These are phyloP conservation scores for Daedaleopsis sinensis DNA, from an alignment of 768 basidiomycete species.

Conservation along the genomic window DNA sequence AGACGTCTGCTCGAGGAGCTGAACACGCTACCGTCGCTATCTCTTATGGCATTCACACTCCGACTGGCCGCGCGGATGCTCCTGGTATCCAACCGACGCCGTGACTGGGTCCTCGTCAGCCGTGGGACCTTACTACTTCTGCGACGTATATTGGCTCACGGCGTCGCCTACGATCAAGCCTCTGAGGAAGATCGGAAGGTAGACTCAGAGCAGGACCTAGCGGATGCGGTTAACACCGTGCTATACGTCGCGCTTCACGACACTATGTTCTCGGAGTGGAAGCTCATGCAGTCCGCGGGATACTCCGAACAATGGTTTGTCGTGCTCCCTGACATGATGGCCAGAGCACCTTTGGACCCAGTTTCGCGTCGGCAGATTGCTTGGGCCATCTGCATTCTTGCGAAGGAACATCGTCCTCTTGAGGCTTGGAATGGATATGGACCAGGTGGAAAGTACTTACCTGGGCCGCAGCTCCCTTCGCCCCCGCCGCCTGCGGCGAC, in stretches of 20 bases:
- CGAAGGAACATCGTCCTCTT: background rate
- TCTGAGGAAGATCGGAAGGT: background rate
- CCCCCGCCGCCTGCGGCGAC: too few species aligned
- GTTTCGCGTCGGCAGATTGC: background rate
- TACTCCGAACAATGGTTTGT: background rate
- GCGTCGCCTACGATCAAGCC: background rate
- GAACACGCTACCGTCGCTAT: background rate
- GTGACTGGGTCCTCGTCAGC: background rate
- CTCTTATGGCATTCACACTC: background rate
- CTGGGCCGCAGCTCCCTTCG: too few species aligned
- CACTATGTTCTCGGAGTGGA: background rate
- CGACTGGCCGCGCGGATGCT: background rate
- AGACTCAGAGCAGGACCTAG: background rate
- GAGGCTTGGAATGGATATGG: background rate
- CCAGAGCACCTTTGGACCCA: background rate
- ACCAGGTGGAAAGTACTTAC: too few species aligned
- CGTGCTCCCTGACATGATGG: background rate
- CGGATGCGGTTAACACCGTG: constrained; percentile 1
- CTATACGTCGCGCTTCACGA: constrained; percentile 1
- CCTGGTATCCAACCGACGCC: background rate
- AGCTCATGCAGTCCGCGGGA: background rate
- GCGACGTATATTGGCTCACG: background rate
- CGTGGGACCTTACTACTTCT: background rate
- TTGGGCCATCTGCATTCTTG: background rate
- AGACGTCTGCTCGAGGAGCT: background rate